Conservation (phyloP, 345 rosid genomes). For the Dovyalis caffra region DNA sequence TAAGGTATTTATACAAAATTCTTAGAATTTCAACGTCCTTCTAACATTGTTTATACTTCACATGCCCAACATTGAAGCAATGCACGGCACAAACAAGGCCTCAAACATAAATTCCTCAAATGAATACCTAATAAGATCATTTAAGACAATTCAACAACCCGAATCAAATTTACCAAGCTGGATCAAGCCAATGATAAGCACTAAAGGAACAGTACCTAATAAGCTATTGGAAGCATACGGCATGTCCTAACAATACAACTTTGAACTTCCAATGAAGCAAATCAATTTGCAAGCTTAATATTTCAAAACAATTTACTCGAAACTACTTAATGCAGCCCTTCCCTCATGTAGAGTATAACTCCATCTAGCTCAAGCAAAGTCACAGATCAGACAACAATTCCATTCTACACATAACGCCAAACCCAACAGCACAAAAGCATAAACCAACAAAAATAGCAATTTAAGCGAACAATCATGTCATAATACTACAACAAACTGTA, state of each 20-base stretch:
- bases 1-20: background rate
- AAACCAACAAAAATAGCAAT: background rate
- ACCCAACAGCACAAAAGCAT: background rate
- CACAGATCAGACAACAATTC: background rate
- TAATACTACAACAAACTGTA: background rate
- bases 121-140: background rate
- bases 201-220: background rate
- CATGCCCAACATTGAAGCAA: background rate
- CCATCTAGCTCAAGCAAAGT: constrained; percentile 6
- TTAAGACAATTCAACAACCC: background rate
- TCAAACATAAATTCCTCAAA: background rate
- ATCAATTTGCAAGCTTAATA: background rate
- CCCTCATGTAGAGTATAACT: background rate
- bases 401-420: background rate
- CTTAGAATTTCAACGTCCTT: background rate
- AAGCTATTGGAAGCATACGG: background rate
- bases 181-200: background rate
- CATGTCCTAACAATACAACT: background rate
- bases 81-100: background rate
- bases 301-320: background rate
- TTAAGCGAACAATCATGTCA: background rate
- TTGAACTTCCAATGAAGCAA: background rate
- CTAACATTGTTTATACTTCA: background rate
- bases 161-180: background rate
- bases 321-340: background rate